Evolutionary conservation across 1,284 basidiomycete genomes (phyloP).

Genomic region (Flammula alnicola): DNA sequence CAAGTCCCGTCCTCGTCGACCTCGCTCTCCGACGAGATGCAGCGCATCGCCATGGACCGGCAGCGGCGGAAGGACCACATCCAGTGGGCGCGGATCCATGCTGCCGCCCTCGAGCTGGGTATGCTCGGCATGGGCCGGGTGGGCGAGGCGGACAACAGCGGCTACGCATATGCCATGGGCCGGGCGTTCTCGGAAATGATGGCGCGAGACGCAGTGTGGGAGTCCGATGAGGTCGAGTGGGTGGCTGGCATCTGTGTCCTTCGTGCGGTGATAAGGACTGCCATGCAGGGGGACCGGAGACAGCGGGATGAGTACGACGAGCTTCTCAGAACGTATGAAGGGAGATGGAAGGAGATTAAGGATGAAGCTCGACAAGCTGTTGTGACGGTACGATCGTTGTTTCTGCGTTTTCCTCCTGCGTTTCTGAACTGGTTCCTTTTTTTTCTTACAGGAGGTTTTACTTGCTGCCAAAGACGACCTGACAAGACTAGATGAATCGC

Average conservation of each 20-base stretch:
- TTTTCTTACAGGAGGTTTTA: constrained; percentile 43
- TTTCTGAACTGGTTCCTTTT: background rate
- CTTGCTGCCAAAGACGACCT: constrained; percentile 52
- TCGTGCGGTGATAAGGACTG: constrained; percentile 55
- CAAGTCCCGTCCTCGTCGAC: constrained; percentile 19
- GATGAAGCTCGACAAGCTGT: constrained; percentile 62
- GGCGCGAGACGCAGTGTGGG: constrained; percentile 63
- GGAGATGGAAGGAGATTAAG: constrained; percentile 66
- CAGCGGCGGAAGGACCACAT: constrained; percentile 62
- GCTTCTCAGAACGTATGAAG: constrained; percentile 55
- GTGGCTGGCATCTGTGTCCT: constrained; percentile 61
- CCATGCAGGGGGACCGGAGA: constrained; percentile 43
- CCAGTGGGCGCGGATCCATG: constrained; percentile 65
- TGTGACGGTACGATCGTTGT: constrained; percentile 44
- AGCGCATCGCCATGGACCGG: constrained; percentile 58
- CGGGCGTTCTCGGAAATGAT: constrained; percentile 58
- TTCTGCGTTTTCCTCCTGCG: background rate
- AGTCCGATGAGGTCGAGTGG: constrained; percentile 66
- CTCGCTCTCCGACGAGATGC: constrained; percentile 58
- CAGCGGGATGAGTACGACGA: constrained; percentile 54
- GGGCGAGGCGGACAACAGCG: constrained; percentile 37
- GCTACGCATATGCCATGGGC: constrained; percentile 45
- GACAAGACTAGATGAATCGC: constrained; percentile 41
- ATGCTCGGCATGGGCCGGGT: constrained; percentile 43
- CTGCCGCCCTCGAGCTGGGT: constrained; percentile 57